Percentiles rank a stretch among this genome's conserved stretches.
Evolutionary conservation across 2,329 filamentous ascomycete species (phyloP).

Genomic region (Ascochyta pisi): DNA sequence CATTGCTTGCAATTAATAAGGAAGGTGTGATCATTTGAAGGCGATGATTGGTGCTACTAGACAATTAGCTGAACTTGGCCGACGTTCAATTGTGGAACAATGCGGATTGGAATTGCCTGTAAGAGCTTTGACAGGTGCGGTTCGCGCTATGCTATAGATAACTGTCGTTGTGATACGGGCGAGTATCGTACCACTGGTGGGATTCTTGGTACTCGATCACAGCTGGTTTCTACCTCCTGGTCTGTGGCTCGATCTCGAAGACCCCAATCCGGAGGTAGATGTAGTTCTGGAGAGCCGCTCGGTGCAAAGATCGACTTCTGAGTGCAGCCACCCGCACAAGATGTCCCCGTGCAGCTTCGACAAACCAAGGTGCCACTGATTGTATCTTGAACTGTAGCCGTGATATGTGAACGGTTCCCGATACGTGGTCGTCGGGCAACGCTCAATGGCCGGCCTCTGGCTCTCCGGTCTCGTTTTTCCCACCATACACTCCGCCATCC

Average conservation of each 20-base stretch:
- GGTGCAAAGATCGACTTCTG: background rate
- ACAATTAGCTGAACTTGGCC: constrained; percentile 9
- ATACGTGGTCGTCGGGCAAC: background rate
- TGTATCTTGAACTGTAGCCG: background rate
- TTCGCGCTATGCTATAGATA: background rate
- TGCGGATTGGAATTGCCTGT: background rate
- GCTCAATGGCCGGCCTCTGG: constrained; percentile 24
- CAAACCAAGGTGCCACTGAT: background rate
- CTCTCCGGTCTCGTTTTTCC: constrained; percentile 21
- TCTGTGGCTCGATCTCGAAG: background rate
- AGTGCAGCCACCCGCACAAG: background rate
- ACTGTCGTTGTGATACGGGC: background rate
- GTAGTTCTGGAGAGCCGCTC: background rate
- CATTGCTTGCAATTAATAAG: constrained; percentile 9
- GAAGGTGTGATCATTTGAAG: constrained; percentile 8
- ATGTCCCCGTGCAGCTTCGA: background rate
- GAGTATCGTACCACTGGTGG: background rate
- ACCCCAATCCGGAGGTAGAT: background rate
- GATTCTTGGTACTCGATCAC: background rate
- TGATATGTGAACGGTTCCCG: background rate
- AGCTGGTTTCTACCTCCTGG: background rate
- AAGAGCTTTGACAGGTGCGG: background rate
- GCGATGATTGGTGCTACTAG: background rate
- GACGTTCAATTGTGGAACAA: background rate
- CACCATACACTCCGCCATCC: constrained; percentile 59